phyloP scores from a whole-genome alignment of 208 protist genomes.

The Crithidia thermophila region DNA sequence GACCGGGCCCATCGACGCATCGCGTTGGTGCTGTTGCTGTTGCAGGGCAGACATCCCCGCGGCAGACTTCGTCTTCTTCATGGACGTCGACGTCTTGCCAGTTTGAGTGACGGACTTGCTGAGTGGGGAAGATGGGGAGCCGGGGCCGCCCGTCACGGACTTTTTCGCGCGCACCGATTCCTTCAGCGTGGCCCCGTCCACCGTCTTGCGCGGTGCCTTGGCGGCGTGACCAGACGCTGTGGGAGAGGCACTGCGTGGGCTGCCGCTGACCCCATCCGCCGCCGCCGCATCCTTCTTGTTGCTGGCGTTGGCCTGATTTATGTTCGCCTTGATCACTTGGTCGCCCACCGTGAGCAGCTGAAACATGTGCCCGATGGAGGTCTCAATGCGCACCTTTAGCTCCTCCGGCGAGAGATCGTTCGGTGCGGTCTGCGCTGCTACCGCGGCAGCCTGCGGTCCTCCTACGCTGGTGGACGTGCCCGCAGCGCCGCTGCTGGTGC shows the following conservation, averaged over 20 bases:
- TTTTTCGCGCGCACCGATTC: background rate
- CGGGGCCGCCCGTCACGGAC: background rate
- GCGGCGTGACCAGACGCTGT: background rate
- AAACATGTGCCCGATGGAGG: slow-evolving; percentile 73
- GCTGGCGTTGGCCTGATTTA: too few relatives aligned
- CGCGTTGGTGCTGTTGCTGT: slow-evolving; percentile 25
- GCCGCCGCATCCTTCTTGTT: background rate
- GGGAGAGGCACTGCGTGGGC: background rate
- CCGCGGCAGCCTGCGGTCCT: background rate
- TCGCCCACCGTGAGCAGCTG: slow-evolving; percentile 52
- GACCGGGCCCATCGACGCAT: slow-evolving; percentile 82
- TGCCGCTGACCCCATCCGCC: background rate
- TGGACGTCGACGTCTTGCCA: background rate
- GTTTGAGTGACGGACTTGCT: too few relatives aligned
- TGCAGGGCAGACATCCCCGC: background rate
- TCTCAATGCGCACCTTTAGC: slow-evolving; percentile 72
- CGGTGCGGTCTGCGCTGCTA: background rate
- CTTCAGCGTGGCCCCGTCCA: background rate
- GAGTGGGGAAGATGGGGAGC: background rate
- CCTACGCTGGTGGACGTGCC: background rate
- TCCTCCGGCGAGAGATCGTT: slow-evolving; percentile 56
- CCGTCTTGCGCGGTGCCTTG: background rate
- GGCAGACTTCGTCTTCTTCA: slow-evolving; percentile 3
- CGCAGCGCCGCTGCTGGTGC: background rate
- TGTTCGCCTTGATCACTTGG: slow-evolving; percentile 40